Conservation (phyloP, 2,329 filamentous ascomycete genomes). For the Sclerotinia glacialis region DNA sequence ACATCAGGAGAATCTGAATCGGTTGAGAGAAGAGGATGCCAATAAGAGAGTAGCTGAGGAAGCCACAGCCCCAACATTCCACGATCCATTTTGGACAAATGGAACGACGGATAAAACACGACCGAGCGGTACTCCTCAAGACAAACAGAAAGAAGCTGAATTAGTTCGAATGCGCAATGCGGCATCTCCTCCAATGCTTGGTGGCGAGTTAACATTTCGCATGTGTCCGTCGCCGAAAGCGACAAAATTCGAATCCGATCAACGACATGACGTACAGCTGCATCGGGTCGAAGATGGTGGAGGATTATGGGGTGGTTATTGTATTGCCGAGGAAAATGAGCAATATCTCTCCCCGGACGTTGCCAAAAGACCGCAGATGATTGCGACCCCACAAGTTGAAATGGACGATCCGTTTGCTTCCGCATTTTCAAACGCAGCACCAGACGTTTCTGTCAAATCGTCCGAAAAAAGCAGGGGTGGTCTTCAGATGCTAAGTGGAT, state of each 20-base stretch:
- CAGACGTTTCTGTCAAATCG: slow-evolving; percentile 19
- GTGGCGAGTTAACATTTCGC: slow-evolving; percentile 75
- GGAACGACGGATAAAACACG: slow-evolving; percentile 36
- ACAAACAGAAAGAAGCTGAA: slow-evolving; percentile 36
- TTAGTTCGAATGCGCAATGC: slow-evolving; percentile 56
- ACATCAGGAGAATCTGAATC: slow-evolving; percentile 39
- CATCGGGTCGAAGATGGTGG: slow-evolving; percentile 56
- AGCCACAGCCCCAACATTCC: slow-evolving; percentile 36
- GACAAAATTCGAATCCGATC: slow-evolving; percentile 78
- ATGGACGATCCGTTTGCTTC: slow-evolving; percentile 40
- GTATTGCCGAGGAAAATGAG: slow-evolving; percentile 44
- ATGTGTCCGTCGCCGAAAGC: slow-evolving; percentile 78
- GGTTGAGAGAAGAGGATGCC: slow-evolving; percentile 38
- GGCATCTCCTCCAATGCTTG: slow-evolving; percentile 80
- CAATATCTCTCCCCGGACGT: slow-evolving; percentile 39
- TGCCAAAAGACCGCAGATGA: slow-evolving; percentile 36
- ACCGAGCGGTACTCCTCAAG: slow-evolving; percentile 24
- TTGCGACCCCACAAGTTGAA: slow-evolving; percentile 42
- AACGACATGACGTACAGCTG: slow-evolving; percentile 54
- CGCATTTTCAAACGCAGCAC: slow-evolving; percentile 31
- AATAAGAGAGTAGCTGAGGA: slow-evolving; percentile 39
- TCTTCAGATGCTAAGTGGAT: slow-evolving; percentile 37
- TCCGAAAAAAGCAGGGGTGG: slow-evolving; percentile 25
- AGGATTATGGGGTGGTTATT: slow-evolving; percentile 78
- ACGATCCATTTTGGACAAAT: slow-evolving; percentile 41